phyloP scores from a whole-genome alignment of 2,329 filamentous ascomycete genomes.

The Penicillium freii region DNA sequence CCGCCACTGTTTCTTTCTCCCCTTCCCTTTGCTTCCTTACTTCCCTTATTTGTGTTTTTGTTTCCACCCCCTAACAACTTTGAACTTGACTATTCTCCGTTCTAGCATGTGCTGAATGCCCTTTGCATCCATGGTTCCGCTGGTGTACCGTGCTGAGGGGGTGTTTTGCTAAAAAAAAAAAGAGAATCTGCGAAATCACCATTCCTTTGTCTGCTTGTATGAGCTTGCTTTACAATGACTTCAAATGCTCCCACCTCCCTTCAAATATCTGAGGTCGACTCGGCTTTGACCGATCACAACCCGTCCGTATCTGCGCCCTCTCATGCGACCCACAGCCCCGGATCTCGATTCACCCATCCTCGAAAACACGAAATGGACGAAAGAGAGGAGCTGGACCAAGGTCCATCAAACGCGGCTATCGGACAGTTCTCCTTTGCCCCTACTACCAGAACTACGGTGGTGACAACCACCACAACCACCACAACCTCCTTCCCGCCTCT shows the following conservation, averaged over 20 bases:
- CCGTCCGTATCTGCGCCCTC: conserved; percentile 14
- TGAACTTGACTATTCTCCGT: neutral
- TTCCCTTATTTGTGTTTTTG: conserved; percentile 10
- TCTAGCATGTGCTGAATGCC: conserved; percentile 18
- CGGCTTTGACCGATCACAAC: conserved; percentile 14
- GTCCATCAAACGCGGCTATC: conserved; percentile 44
- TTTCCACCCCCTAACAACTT: neutral
- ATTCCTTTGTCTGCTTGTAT: conserved; percentile 13
- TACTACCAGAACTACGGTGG: conserved; percentile 63
- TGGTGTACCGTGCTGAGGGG: conserved; percentile 22
- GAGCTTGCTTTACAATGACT: conserved; percentile 15
- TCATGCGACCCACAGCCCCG: conserved; percentile 13
- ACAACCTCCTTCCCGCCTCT: conserved; percentile 80
- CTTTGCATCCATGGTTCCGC: conserved; percentile 27
- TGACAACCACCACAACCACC: conserved; percentile 91
- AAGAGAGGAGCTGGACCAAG: conserved; percentile 25
- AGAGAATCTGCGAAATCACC: conserved; percentile 1
- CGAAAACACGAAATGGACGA: conserved; percentile 31
- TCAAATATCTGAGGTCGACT: conserved; percentile 12
- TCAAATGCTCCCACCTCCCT: conserved; percentile 10
- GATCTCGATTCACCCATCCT: conserved; percentile 16
- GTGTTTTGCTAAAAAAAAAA: conserved; percentile 15
- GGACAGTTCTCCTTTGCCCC: conserved; percentile 63
- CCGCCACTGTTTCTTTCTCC: conserved; percentile 27
- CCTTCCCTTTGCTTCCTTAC: conserved; percentile 23